These are phyloP conservation scores for Moesziomyces parantarcticus DNA, from an alignment of 1,284 basidiomycete species.

Conservation along the genomic window DNA sequence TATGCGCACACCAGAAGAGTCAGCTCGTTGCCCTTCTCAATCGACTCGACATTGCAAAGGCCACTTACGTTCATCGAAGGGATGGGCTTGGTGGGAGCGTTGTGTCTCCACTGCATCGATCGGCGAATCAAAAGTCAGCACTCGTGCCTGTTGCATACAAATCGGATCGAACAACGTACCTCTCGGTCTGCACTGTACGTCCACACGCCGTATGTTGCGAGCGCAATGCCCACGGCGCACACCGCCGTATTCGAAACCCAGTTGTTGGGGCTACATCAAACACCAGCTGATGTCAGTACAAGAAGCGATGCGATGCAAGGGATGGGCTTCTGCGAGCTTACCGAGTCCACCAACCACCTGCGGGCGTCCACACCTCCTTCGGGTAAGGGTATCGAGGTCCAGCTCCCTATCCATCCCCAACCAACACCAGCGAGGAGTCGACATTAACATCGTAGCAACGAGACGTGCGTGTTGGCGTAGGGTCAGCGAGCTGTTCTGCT, in stretches of 20 bases:
- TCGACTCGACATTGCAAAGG: background rate
- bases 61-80: constrained; percentile 59
- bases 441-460: no score
- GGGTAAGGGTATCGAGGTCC: constrained; percentile 72
- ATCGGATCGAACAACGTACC: constrained; percentile 65
- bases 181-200: constrained; percentile 71
- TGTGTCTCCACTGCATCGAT: constrained; percentile 60
- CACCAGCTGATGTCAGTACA: background rate
- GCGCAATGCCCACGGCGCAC: constrained; percentile 69
- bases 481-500: background rate
- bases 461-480: background rate
- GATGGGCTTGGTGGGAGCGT: constrained; percentile 60
- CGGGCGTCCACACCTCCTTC: constrained; percentile 73
- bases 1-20: no score
- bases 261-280: constrained; percentile 69
- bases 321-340: constrained; percentile 16
- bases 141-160: no score
- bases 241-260: constrained; percentile 72
- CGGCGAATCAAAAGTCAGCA: constrained; percentile 1
- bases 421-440: no score
- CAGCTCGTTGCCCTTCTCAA: no score
- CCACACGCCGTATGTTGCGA: constrained; percentile 71
- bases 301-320: no score
- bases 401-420: constrained; percentile 56
- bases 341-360: constrained; percentile 73